Conservation (phyloP, 1,284 basidiomycete species). For the Sphagnurus paluster region DNA sequence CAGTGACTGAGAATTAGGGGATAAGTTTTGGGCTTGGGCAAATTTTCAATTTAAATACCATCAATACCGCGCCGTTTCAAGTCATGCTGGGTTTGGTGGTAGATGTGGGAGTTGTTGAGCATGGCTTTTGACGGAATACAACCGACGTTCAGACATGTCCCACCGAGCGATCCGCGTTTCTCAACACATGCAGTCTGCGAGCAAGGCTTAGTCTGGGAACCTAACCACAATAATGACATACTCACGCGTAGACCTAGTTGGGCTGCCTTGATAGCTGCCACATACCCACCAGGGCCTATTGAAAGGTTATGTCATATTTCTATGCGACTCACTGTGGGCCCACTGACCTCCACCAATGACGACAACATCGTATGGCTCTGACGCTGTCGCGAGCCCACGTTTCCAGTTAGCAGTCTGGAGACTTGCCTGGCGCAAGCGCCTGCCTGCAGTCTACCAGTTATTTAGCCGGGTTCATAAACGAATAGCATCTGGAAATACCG, state of each 20-base stretch:
- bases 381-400: constrained; percentile 52
- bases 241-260: constrained; percentile 90
- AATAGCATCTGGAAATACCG: not conserved
- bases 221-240: constrained; percentile 18
- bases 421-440: no score
- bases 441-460: constrained; percentile 21
- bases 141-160: constrained; percentile 98
- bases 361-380: constrained; percentile 85
- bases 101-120: constrained; percentile 98
- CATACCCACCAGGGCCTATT: constrained; percentile 93
- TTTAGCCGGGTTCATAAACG: not conserved
- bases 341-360: constrained; percentile 87
- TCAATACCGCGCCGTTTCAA: constrained; percentile 92
- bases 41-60: constrained; percentile 43
- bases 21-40: constrained; percentile 4
- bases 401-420: constrained; percentile 36
- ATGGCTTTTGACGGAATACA: constrained; percentile 98
- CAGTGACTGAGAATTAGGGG: constrained; percentile 50
- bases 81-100: constrained; percentile 93
- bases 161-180: constrained; percentile 92
- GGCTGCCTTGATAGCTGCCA: constrained; percentile 97
- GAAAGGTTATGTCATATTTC: constrained; percentile 3
- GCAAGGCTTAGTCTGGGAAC: constrained; percentile 4
- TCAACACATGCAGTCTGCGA: constrained; percentile 94
- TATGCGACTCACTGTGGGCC: constrained; percentile 1